Evolutionary conservation across 208 protist genomes (phyloP), one percentile per base, ranked within the genome.

Genomic region (Trypanosoma mega): DNA sequence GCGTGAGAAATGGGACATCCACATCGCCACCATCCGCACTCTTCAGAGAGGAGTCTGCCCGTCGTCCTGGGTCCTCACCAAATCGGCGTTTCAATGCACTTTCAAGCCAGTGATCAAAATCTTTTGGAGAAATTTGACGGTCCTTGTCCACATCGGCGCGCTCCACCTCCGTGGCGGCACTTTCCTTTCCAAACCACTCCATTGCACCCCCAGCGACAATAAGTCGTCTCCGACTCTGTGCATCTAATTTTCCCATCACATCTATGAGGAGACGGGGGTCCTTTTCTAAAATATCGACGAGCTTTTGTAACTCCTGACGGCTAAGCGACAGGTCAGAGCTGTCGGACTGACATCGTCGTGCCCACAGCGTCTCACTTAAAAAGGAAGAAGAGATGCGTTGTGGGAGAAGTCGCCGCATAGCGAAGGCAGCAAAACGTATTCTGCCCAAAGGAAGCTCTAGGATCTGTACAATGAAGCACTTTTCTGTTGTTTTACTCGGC

Each of bases 121-220:
- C 90, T 48, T 96, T 96, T 3, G 90, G 86, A 8, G 84, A 93
- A 20, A 96, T 92, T 27, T 68, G 52, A 3, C 74, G 64, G 64
- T 96, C 90, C 52, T 93, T 83, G 70, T 96, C 90, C 1, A 60
- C 72, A 53, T 92, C 90, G 2, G 86, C 90, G 41, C 78, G 78
- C 53, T 87, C 75, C 50, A 96, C 76, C 68, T 96, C 90, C 12
- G 69, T 59, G 23, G 72, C 79, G 8, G 80, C 90, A 62, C 74
- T 93, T 37, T 96, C 90, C 55, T 87, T 89, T 8, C 90, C 90
- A 65, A 96, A 96, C 90, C 90, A 96, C 70, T 96, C 86, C 79
- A 93, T 90, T 23, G 90, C 86, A 6, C 90, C 90, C 27, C 90
- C 90, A 14, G 90, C 72, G 21, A 96, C 82, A 23, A 96, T 70